Base-by-base conservation (phyloP, 495 filamentous ascomycete genomes). In the Penicillium maclennaniae region DNA sequence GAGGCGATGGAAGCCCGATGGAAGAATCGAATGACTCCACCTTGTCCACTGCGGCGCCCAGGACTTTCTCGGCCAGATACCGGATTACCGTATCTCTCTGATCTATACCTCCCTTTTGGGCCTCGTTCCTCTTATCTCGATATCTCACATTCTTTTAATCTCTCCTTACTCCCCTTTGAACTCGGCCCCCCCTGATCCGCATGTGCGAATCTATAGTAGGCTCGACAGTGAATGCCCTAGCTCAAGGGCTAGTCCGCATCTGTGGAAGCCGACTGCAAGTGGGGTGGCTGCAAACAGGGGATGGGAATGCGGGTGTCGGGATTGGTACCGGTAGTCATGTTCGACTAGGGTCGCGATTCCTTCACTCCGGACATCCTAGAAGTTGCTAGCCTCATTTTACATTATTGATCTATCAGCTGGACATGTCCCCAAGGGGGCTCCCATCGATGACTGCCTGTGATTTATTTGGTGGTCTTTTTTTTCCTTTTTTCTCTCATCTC, bases 1-100 rank as follows among this genome's bases (percentile, higher is more conserved):
- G 43, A 49, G 43, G 46, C 39, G 53, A 60, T 63, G 51, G 61
- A 63, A 63, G 61, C 47, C 45, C 58, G 45, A 58, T 63, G 42
- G 61, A 63, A 63, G 55, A 36, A 51, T 51, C 51, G 53, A 54
- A 51, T 19, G 44, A 40, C 43, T 52, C 45, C 45, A 52, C 57
- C 39, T 7, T 4, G 31, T 26, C 60, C 56, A 63, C 56, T 54
- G 42, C 47, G 49, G 57, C 53, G n/a, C n/a, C n/a, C n/a, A n/a
- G n/a, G n/a, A n/a, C n/a, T n/a, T n/a, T 41, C 4, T 1, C 17
- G 20, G 17, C 20, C n/a, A n/a, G n/a, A n/a, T n/a, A n/a, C n/a
- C n/a, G n/a, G n/a, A n/a, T n/a, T n/a, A n/a, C n/a, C n/a, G n/a
- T n/a, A n/a, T n/a, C n/a, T n/a, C n/a, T n/a, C n/a, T n/a, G n/a